Conservation (phyloP, 2,329 filamentous ascomycete genomes). For the Ceratocystis harringtonii region DNA sequence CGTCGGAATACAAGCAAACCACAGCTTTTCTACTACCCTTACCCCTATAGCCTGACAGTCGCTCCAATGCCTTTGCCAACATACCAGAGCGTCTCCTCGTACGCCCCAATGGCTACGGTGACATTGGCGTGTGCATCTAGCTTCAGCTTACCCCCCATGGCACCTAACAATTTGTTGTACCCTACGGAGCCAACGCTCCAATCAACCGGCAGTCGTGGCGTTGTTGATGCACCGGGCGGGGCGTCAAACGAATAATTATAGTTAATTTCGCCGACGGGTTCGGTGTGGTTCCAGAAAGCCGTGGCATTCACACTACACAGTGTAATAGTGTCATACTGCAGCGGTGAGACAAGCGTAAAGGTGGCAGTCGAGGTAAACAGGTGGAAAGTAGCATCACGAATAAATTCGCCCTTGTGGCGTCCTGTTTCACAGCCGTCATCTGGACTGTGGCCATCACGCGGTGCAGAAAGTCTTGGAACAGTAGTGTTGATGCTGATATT, state of each 20-base stretch:
- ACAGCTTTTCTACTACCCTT: not conserved
- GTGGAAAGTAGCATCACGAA: conserved; percentile 75
- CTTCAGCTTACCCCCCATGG: conserved; percentile 64
- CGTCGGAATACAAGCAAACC: conserved; percentile 20
- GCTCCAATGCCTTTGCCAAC: conserved; percentile 55
- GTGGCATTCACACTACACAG: conserved; percentile 71
- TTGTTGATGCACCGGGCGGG: conserved; percentile 55
- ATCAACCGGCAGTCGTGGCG: conserved; percentile 65
- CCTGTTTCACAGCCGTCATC: conserved; percentile 24
- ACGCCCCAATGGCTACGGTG: conserved; percentile 57
- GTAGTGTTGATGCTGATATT: conserved; percentile 55
- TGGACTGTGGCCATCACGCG: conserved; percentile 21
- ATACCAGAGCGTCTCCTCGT: conserved; percentile 59
- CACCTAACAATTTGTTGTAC: conserved; percentile 64
- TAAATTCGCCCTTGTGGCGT: conserved; percentile 38
- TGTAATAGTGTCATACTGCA: conserved; percentile 56
- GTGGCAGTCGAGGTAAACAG: conserved; percentile 72
- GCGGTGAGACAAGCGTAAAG: conserved; percentile 68
- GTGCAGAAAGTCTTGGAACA: conserved; percentile 50
- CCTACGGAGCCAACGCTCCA: conserved; percentile 67
- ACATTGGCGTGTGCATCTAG: conserved; percentile 66
- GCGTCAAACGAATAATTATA: conserved; percentile 62
- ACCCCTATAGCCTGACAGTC: conserved; percentile 36
- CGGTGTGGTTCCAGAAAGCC: conserved; percentile 68
- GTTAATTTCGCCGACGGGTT: conserved; percentile 61